phyloP scores from a whole-genome alignment of 2,329 filamentous ascomycete species.

The Corynespora cassiicola region DNA sequence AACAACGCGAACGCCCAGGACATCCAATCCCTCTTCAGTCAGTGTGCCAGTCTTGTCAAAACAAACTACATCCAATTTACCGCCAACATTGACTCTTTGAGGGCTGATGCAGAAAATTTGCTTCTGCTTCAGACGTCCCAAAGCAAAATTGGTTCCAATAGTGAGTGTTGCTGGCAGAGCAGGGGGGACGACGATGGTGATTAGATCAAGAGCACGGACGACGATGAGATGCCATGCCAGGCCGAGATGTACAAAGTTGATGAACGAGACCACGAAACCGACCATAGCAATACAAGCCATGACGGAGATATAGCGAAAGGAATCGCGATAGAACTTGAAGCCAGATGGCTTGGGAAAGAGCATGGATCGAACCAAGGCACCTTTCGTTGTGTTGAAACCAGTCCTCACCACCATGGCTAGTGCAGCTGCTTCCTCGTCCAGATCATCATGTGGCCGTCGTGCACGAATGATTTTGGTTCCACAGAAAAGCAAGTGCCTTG shows the following conservation, averaged over 20 bases:
- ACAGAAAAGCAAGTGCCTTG: constrained; percentile 89
- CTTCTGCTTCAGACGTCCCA: constrained; percentile 83
- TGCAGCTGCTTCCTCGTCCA: constrained; percentile 87
- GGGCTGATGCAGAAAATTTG: constrained; percentile 98
- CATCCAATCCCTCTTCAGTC: constrained; percentile 94
- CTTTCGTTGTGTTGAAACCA: constrained; percentile 97
- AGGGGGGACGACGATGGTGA: constrained; percentile 96
- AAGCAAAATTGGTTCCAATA: constrained; percentile 94
- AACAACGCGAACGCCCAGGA: constrained; percentile 85
- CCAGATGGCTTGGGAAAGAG: constrained; percentile 97
- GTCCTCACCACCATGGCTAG: constrained; percentile 92
- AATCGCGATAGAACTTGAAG: constrained; percentile 98
- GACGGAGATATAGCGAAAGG: constrained; percentile 95
- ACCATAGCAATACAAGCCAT: constrained; percentile 87
- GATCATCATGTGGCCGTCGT: constrained; percentile 82
- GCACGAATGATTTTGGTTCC: constrained; percentile 96
- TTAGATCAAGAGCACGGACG: constrained; percentile 88
- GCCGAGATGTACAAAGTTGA: constrained; percentile 88
- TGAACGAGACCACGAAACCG: constrained; percentile 87
- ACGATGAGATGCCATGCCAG: constrained; percentile 91
- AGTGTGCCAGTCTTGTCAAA: constrained; percentile 99
- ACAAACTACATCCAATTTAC: constrained; percentile 94
- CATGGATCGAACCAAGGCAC: constrained; percentile 94
- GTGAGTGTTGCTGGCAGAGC: constrained; percentile 93
- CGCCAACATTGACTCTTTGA: constrained; percentile 94